phyloP scores from a whole-genome alignment of 495 filamentous ascomycete genomes.

The Trichoderma asperelloides region DNA sequence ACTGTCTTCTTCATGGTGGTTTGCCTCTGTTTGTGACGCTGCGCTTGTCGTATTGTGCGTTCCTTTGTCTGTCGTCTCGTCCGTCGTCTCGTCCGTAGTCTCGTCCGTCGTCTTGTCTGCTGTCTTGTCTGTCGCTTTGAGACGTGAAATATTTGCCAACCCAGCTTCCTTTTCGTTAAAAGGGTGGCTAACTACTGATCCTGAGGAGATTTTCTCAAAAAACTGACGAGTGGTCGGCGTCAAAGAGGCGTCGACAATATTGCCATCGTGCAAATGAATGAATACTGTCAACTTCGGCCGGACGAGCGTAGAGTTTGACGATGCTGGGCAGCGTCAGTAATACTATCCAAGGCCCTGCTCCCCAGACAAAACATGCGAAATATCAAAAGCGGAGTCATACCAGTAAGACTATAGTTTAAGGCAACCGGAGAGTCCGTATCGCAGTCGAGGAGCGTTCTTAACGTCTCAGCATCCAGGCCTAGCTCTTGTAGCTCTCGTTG shows the following conservation, averaged over 20 bases:
- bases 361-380: neutral
- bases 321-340: neutral
- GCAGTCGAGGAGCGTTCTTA: constrained; percentile 30
- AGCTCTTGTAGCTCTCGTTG: constrained; percentile 38
- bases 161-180: constrained; percentile 12
- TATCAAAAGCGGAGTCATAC: constrained; percentile 16
- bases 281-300: constrained; percentile 51
- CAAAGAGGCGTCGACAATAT: constrained; percentile 46
- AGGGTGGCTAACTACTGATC: constrained; percentile 13
- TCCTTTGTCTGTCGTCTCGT: too few species aligned
- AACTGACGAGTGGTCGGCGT: constrained; percentile 43
- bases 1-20: neutral
- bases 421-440: constrained; percentile 11
- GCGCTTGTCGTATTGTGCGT: too few species aligned
- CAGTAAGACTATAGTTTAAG: constrained; percentile 23
- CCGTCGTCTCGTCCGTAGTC: too few species aligned
- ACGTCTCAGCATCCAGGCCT: constrained; percentile 41
- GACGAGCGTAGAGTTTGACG: constrained; percentile 22
- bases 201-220: constrained; percentile 39
- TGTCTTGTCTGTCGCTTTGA: neutral
- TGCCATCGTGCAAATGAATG: constrained; percentile 41
- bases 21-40: constrained; percentile 4
- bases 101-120: too few species aligned
- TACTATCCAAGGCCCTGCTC: neutral
- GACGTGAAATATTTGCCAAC: too few species aligned